These are phyloP conservation scores for Phytophthora boehmeriae DNA, from an alignment of 352 stramenopile species.

Conservation along the genomic window DNA sequence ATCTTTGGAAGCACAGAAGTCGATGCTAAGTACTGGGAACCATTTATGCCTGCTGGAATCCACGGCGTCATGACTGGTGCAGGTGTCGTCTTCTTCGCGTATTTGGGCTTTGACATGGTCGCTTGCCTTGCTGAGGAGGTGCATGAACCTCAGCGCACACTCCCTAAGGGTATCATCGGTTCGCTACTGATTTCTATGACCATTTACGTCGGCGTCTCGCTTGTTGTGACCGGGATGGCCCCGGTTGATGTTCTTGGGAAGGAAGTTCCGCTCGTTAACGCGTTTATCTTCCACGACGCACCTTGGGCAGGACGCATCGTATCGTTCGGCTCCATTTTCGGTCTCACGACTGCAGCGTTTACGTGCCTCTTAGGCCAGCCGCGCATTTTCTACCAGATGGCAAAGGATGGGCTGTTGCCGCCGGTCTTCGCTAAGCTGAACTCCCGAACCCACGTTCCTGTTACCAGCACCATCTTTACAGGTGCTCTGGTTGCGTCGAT, in stretches of 20 bases:
- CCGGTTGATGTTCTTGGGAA: slow-evolving; percentile 70
- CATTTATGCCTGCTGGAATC: slow-evolving; percentile 87
- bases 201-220: slow-evolving; percentile 90
- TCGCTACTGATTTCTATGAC: slow-evolving; percentile 91
- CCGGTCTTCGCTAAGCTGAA: slow-evolving; percentile 69
- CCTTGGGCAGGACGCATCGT: slow-evolving; percentile 84
- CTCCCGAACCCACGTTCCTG: slow-evolving; percentile 63
- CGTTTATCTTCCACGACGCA: slow-evolving; percentile 76
- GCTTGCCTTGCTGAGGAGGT: slow-evolving; percentile 92
- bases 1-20: slow-evolving; percentile 78
- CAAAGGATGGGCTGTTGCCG: slow-evolving; percentile 82
- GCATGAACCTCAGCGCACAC: slow-evolving; percentile 85
- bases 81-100: slow-evolving; percentile 92
- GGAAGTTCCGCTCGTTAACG: slow-evolving; percentile 85
- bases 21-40: slow-evolving; percentile 75
- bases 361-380: slow-evolving; percentile 93
- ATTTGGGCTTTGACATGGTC: slow-evolving; percentile 95
- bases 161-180: slow-evolving; percentile 93
- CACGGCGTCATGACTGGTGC: slow-evolving; percentile 89
- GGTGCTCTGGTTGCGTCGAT: slow-evolving; percentile 78
- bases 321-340: slow-evolving; percentile 93
- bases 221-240: slow-evolving; percentile 91
- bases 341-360: slow-evolving; percentile 90
- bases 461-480: slow-evolving; percentile 90
- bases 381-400: slow-evolving; percentile 93